A percentile compares a stretch with the other conserved stretches of the same genome.
Conservation (phyloP, 768 basidiomycete genomes). For the Macrolepiota fuliginosa region DNA sequence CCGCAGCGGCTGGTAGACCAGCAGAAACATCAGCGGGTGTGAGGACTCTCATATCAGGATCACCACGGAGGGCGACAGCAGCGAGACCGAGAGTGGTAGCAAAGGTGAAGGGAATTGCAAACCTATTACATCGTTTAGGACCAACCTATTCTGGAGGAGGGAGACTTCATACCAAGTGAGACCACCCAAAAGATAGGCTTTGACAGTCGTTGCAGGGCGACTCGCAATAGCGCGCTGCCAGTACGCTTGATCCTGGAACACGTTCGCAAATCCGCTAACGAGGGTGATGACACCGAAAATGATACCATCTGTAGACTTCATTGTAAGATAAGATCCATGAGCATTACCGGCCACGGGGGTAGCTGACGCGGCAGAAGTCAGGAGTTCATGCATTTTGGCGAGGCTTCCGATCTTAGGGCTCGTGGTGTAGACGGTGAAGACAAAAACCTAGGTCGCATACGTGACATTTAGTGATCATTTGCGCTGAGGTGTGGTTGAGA, state of each 20-base stretch:
- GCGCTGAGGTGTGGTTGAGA: constrained; percentile 10
- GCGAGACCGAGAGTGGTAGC: constrained; percentile 87
- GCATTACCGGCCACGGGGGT: constrained; percentile 80
- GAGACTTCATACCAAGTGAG: constrained; percentile 63
- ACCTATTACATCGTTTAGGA: constrained; percentile 36
- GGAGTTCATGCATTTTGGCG: constrained; percentile 73
- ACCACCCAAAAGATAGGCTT: constrained; percentile 88
- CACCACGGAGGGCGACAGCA: constrained; percentile 73
- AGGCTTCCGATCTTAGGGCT: constrained; percentile 79
- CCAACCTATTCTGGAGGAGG: not conserved
- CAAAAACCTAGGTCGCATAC: constrained; percentile 31
- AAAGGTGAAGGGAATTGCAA: constrained; percentile 84
- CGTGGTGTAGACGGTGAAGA: constrained; percentile 83
- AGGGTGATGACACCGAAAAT: constrained; percentile 89
- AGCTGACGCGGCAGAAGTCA: constrained; percentile 50
- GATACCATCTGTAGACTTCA: constrained; percentile 72
- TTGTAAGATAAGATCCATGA: constrained; percentile 80
- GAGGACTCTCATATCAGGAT: constrained; percentile 50
- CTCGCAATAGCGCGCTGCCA: constrained; percentile 93
- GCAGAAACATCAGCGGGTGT: constrained; percentile 71
- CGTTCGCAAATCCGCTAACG: constrained; percentile 74
- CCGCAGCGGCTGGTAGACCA: constrained; percentile 85
- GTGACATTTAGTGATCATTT: not conserved
- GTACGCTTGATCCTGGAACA: constrained; percentile 71
- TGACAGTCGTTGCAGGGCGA: constrained; percentile 79